These are phyloP conservation scores for Talaromyces thailandensis DNA, from an alignment of 495 filamentous ascomycete genomes.

Conservation along the genomic window DNA sequence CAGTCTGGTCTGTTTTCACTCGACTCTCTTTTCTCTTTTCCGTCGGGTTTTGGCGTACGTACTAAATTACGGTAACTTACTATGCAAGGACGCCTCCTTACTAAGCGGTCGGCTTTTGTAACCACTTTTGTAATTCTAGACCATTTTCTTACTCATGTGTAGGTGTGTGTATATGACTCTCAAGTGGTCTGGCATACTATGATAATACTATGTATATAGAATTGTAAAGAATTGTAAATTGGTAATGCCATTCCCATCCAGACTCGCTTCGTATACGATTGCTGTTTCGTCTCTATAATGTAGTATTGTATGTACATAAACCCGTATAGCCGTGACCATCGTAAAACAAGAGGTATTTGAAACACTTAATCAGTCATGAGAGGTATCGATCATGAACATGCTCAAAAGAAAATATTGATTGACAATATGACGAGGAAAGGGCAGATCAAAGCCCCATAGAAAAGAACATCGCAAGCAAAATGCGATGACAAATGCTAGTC, in stretches of 20 bases:
- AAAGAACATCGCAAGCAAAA: background rate
- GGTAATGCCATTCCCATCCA: background rate
- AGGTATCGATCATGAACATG: background rate
- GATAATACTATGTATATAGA: too few relatives aligned
- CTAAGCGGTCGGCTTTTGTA: background rate
- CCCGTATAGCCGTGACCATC: background rate
- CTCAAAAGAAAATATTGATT: background rate
- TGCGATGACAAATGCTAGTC: background rate
- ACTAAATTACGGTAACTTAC: too few relatives aligned
- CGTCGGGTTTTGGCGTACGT: background rate
- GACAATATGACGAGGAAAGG: background rate
- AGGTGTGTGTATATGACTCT: too few relatives aligned
- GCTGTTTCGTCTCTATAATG: slow-evolving; percentile 1
- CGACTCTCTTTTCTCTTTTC: background rate
- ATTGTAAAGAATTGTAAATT: too few relatives aligned
- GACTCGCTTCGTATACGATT: slow-evolving; percentile 1
- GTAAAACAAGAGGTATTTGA: background rate
- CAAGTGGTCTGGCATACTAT: too few relatives aligned
- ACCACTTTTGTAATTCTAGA: background rate
- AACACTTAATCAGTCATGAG: slow-evolving; percentile 1
- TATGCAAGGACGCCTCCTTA: background rate
- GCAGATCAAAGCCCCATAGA: background rate
- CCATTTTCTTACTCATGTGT: background rate
- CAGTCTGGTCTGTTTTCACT: background rate
- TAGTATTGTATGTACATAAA: slow-evolving; percentile 1